These are phyloP conservation scores for Sarocladium oryzae DNA, from an alignment of 2,329 filamentous ascomycete species.

Conservation along the genomic window DNA sequence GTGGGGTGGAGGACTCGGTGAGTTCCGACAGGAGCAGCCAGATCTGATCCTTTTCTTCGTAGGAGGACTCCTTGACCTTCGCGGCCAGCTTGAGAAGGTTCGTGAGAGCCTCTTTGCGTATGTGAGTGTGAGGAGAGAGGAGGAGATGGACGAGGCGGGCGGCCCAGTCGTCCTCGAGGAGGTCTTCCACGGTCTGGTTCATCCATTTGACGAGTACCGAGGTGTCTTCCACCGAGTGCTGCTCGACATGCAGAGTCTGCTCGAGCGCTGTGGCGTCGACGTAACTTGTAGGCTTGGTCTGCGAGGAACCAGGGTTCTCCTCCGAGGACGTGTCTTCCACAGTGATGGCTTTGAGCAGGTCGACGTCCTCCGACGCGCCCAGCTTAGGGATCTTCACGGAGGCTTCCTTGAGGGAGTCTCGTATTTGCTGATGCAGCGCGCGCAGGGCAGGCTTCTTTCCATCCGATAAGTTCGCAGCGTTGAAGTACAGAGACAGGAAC, in stretches of 20 bases:
- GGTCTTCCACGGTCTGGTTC: constrained; percentile 69
- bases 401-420: constrained; percentile 21
- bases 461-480: constrained; percentile 43
- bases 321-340: constrained; percentile 9
- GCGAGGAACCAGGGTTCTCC: background rate
- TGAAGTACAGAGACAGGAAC: constrained; percentile 54
- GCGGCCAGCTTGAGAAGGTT: constrained; percentile 60
- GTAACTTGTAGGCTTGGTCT: constrained; percentile 10
- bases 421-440: constrained; percentile 24
- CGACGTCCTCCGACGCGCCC: constrained; percentile 15
- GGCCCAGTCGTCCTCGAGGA: constrained; percentile 71
- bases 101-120: constrained; percentile 70
- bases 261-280: constrained; percentile 40
- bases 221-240: constrained; percentile 39
- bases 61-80: constrained; percentile 60
- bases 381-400: constrained; percentile 18
- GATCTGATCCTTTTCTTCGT: constrained; percentile 69
- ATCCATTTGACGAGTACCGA: constrained; percentile 58
- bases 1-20: constrained; percentile 60
- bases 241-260: constrained; percentile 43
- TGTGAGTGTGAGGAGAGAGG: constrained; percentile 65
- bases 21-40: constrained; percentile 77
- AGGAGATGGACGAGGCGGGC: constrained; percentile 67
- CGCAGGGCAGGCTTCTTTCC: constrained; percentile 29
- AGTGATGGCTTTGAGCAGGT: constrained; percentile 13